Evolutionary conservation across 768 basidiomycete species (phyloP), one percentile per base, ranked within the genome.

Genomic region (Chiua virens): DNA sequence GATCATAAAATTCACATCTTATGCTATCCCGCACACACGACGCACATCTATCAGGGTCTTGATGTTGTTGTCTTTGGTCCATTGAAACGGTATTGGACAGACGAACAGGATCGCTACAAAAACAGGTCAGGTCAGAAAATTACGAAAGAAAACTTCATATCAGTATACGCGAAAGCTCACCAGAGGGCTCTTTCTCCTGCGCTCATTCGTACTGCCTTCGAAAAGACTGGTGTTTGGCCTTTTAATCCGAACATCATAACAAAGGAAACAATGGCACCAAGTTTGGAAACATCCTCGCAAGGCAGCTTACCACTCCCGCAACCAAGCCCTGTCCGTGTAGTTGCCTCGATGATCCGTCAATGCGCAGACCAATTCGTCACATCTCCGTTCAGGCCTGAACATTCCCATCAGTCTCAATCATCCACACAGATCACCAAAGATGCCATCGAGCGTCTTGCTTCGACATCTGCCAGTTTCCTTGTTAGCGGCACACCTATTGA

Each of bases 1-100:
- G 39, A 59, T 1, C 50, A 77, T 50, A 56, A 66, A 0, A 80
- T 80, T 20, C 50, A 66, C 20, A 57, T 79, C 5, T 50, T 79
- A 0, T 75, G 72, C 52, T 79, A 79, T 61, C 78, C 74, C 15
- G 56, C 60, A 8, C 54, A 61, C 28, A 1, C 46, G 7, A 60
- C 57, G 5, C 45, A 58, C 37, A 23, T 46, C 2, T 75, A 73
- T 41, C 77, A 78, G 56, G 73, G 72, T 1, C 69, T 76, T 17
- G 75, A 79, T 53, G 67, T 79, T 45, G 69, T 72, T 3, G 62
- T 66, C 20, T 74, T 73, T 42, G 40, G 47, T 3, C 30, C 54
- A 5, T 41, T 77, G 5, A 77, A 78, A 57, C 21, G 27, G 40
- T 27, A 5, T n/a, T 70, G 61, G 61, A 58, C 43, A 1, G 44